Evolutionary conservation across 1,284 basidiomycete species (phyloP), one percentile per base, ranked within the genome.

Genomic region (Rhizoctonia solani): DNA sequence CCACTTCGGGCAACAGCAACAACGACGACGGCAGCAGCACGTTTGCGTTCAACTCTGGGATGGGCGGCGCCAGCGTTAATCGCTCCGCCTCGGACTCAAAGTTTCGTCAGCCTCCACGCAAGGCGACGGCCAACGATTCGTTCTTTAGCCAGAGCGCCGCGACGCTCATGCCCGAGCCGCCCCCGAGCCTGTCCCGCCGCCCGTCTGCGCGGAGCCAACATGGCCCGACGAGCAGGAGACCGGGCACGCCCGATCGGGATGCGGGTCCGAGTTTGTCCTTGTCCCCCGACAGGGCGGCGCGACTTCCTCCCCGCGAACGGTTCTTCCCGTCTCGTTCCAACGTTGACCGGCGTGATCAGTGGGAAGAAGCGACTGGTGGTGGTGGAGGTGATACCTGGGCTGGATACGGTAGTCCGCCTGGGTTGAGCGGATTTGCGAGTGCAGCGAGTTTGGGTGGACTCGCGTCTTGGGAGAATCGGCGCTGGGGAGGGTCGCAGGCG

Each of bases 141-240:
- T 59, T 59, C 42, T 59, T 59, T n/a, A 49, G 56, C 29, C 56
- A 59, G 44, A 59, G 44, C 44, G 56, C 56, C 29, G 56, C 56
- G 27, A 59, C 56, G 6, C 27, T 59, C 9, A 59, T 29, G 27
- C 56, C 56, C 21, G 56, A 2, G 4, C 56, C 56, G 11, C 56
- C 56, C 5, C 56, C 56, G 3, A 59, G 56, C 25, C 29, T 59
- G 11, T 59, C 56, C 14, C 42, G 56, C n/a, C 25, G 56, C 19
- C 56, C 56, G 25, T 59, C 56, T 37, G 37, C 54, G 21, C 42
- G 23, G 30, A 59, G 42, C 44, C 8, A 46, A 19, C 6, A 46
- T 19, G 13, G n/a, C 44, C 44, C 37, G 37, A 16, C 37, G 37
- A 39, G n/a, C n/a, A n/a, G 37, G 19, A 19, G 37, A 27, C 11